Conservation (phyloP, 2,329 filamentous ascomycete genomes). For the Triangularia setosa region DNA sequence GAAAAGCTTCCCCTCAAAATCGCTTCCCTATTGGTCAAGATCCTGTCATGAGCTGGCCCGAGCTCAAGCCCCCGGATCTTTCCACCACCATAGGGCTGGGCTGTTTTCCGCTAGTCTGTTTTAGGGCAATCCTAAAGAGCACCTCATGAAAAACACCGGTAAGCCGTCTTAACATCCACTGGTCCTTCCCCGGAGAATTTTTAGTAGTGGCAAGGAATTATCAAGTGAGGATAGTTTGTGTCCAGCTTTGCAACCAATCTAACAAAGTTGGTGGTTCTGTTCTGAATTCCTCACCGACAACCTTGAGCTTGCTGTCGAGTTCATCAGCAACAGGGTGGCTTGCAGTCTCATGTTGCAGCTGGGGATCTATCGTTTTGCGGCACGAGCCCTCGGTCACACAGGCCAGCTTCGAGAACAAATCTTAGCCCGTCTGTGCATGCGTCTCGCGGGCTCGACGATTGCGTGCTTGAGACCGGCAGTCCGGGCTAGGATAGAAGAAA, state of each 20-base stretch:
- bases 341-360: constrained; percentile 1
- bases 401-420: constrained; percentile 11
- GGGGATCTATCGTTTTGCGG: constrained; percentile 6
- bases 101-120: not conserved
- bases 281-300: not conserved
- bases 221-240: not conserved
- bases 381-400: not conserved
- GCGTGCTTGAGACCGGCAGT: not conserved
- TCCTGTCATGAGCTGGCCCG: not conserved
- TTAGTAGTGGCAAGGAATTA: not conserved
- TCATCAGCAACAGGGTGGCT: not conserved
- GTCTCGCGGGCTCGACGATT: not conserved
- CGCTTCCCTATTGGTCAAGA: not conserved
- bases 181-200: not conserved
- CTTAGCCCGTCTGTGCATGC: not conserved
- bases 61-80: constrained; percentile 14
- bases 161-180: not conserved
- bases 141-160: no score
- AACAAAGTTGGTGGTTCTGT: not conserved
- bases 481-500: not conserved
- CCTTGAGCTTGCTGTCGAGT: not conserved
- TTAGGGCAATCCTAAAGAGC: constrained; percentile 6
- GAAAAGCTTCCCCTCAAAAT: not conserved
- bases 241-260: not conserved
- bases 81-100: constrained; percentile 19